phyloP scores from a whole-genome alignment of 257 asterid genomes.

The Solanum clarkiae region DNA sequence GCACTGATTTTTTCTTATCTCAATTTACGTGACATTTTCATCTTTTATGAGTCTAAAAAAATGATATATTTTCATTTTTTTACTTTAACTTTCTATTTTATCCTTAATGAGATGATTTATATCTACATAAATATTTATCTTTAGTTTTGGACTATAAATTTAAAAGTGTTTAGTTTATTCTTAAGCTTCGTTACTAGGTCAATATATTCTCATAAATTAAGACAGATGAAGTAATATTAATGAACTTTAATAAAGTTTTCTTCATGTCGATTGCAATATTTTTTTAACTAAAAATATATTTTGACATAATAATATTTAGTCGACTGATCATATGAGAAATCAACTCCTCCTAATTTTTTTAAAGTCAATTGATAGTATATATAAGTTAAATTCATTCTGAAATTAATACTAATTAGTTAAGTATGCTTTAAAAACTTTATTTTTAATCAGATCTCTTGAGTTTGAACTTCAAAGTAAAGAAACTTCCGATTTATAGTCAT shows the following conservation, averaged over 20 bases:
- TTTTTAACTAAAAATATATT: background rate
- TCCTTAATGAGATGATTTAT: background rate
- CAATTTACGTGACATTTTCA: background rate
- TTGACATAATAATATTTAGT: background rate
- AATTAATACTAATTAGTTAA: background rate
- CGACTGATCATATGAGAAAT: background rate
- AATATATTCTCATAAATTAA: background rate
- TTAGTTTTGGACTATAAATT: background rate
- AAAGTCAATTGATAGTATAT: background rate
- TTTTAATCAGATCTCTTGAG: background rate
- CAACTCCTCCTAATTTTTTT: fast-evolving
- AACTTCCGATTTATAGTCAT: no score
- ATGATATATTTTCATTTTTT: background rate
- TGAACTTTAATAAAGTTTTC: background rate
- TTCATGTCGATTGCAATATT: background rate
- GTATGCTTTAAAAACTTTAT: background rate
- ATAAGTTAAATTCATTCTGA: background rate
- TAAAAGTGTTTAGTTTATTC: background rate
- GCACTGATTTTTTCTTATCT: background rate
- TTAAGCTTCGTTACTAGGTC: background rate
- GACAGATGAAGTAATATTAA: background rate
- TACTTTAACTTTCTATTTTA: background rate
- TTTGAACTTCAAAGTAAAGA: background rate
- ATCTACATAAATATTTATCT: background rate
- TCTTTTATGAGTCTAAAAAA: background rate